Percentiles rank a stretch among this genome's conserved stretches.
These are phyloP conservation scores for Cryptococcus sp. DNA, from an alignment of 1,284 basidiomycete genomes.

Conservation along the genomic window DNA sequence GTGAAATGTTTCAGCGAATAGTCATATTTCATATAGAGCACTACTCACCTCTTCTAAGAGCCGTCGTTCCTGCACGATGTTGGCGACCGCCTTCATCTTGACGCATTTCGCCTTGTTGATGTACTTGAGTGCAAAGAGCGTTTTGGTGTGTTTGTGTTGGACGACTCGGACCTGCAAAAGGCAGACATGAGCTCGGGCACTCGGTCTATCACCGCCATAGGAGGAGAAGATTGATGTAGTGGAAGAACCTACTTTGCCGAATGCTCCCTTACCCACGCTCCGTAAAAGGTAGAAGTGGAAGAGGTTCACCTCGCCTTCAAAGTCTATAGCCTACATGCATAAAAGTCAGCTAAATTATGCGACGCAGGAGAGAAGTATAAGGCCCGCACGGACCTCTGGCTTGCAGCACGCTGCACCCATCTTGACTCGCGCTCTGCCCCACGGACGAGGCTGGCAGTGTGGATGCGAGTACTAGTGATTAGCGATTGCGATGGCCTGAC, in stretches of 20 bases:
- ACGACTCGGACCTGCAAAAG: constrained; percentile 83
- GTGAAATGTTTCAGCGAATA: neutral
- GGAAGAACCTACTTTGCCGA: constrained; percentile 75
- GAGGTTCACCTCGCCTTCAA: constrained; percentile 93
- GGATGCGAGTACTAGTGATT: neutral
- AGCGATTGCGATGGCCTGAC: no score
- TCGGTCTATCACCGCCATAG: neutral
- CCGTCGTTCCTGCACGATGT: constrained; percentile 92
- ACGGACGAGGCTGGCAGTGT: neutral
- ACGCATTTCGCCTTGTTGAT: constrained; percentile 98
- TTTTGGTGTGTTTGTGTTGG: constrained; percentile 94
- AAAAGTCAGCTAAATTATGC: constrained; percentile 2
- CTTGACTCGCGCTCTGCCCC: neutral
- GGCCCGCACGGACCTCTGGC: constrained; percentile 54
- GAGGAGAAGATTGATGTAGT: neutral
- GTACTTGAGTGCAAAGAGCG: constrained; percentile 96
- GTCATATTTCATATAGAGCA: neutral
- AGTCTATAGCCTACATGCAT: constrained; percentile 81
- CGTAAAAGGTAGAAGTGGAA: constrained; percentile 94
- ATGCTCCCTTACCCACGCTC: constrained; percentile 96
- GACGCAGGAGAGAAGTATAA: neutral
- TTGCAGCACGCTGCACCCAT: constrained; percentile 60
- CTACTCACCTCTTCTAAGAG: constrained; percentile 82
- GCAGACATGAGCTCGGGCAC: neutral
- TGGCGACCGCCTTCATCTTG: constrained; percentile 96